Evolutionary conservation across 139 green algal species (phyloP).

Genomic region (Zygnema circumcarinatum): DNA sequence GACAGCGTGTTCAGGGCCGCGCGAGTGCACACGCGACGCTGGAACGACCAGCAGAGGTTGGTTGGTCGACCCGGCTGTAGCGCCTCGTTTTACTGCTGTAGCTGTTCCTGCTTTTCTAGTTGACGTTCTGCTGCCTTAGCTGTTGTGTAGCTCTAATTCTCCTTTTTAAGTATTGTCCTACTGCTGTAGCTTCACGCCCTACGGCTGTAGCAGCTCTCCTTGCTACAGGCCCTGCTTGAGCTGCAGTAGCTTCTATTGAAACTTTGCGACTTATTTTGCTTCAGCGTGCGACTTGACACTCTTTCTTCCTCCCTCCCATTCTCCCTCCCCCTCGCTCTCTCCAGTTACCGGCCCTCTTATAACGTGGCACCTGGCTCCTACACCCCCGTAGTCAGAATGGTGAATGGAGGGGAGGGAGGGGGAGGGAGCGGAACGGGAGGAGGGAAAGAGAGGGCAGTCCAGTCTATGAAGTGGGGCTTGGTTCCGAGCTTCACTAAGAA

Average conservation of each 20-base stretch:
- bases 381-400: conserved; percentile 39
- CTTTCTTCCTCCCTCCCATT: too few relatives aligned
- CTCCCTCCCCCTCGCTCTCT: too few relatives aligned
- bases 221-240: too few relatives aligned
- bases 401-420: neutral
- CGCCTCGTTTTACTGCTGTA: too few relatives aligned
- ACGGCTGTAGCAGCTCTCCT: too few relatives aligned
- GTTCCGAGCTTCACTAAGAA: conserved; percentile 63
- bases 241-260: too few relatives aligned
- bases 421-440: conserved; percentile 14
- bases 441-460: conserved; percentile 32
- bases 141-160: neutral
- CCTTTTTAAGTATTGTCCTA: neutral
- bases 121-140: neutral
- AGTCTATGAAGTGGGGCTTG: conserved; percentile 59
- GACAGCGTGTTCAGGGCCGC: conserved; percentile 21
- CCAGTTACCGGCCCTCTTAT: conserved; percentile 54
- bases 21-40: neutral
- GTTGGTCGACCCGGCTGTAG: too few relatives aligned
- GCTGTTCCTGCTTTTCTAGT: too few relatives aligned
- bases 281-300: too few relatives aligned
- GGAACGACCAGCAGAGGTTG: conserved; percentile 25
- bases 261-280: too few relatives aligned
- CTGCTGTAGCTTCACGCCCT: neutral
- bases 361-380: conserved; percentile 55